Conservation (phyloP, 208 protist genomes). For the Leishmania major region DNA sequence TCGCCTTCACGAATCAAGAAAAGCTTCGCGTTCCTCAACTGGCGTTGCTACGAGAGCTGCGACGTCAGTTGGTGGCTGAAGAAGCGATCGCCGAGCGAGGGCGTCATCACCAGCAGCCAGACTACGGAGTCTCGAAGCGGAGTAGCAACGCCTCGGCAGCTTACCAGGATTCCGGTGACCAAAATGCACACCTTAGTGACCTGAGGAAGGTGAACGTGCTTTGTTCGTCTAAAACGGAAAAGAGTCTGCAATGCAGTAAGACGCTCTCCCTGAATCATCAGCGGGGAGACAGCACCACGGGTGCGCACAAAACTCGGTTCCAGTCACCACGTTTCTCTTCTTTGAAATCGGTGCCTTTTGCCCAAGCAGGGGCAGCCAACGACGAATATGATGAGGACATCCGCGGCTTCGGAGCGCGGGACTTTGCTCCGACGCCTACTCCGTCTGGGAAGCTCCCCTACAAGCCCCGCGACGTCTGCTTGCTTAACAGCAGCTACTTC, state of each 20-base stretch:
- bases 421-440: slow-evolving; percentile 14
- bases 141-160: neutral
- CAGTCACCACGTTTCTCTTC: neutral
- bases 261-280: neutral
- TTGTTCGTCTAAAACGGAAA: neutral
- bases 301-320: no score
- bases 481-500: slow-evolving; percentile 55
- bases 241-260: neutral
- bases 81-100: slow-evolving; percentile 20
- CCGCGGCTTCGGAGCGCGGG: neutral
- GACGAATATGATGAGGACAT: slow-evolving; percentile 1
- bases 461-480: slow-evolving; percentile 48
- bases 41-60: slow-evolving; percentile 33
- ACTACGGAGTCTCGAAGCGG: neutral
- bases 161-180: neutral
- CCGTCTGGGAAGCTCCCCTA: slow-evolving; percentile 36
- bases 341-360: neutral
- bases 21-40: slow-evolving; percentile 35
- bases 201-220: neutral
- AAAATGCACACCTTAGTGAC: neutral
- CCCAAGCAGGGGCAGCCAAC: neutral
- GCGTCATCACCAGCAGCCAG: slow-evolving; percentile 4
- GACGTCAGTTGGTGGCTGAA: slow-evolving; percentile 36
- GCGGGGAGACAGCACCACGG: neutral
- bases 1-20: slow-evolving; percentile 46